phyloP scores from a whole-genome alignment of 2,329 filamentous ascomycete species.

The Diaporthe amygdali region DNA sequence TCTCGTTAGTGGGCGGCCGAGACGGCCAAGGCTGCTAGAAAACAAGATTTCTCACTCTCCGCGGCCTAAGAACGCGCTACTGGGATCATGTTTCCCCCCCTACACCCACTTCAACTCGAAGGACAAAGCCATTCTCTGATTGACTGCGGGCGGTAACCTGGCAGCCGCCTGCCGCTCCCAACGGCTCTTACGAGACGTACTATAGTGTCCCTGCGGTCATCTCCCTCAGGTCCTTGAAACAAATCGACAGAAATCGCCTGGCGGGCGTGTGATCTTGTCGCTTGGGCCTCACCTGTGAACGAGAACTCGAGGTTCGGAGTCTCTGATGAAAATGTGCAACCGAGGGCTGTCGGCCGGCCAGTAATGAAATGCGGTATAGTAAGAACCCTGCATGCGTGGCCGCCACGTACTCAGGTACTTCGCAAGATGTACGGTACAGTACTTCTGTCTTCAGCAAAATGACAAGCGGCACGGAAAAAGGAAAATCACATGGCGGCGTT shows the following conservation, averaged over 20 bases:
- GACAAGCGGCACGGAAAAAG: background rate
- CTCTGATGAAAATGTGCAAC: background rate
- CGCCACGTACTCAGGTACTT: background rate
- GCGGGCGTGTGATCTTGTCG: background rate
- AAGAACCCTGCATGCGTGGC: background rate
- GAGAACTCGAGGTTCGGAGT: background rate
- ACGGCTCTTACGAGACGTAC: background rate
- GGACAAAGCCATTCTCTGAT: background rate
- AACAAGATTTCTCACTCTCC: slow-evolving; percentile 13
- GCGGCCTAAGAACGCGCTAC: background rate
- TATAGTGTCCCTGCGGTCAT: slow-evolving; percentile 9
- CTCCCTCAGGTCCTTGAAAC: background rate
- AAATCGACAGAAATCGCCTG: background rate
- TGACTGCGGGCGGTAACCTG: background rate
- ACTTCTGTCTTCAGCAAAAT: background rate
- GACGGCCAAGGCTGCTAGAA: slow-evolving; percentile 2
- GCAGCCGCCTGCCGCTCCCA: background rate
- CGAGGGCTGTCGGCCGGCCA: background rate
- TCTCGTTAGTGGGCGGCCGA: background rate
- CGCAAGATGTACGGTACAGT: too few species aligned
- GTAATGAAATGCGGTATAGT: background rate
- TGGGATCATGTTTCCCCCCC: background rate
- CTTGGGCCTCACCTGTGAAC: background rate
- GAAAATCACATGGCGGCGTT: background rate
- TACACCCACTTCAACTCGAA: background rate